Percentiles rank a stretch among this genome's conserved stretches.
Evolutionary conservation across 2,329 filamentous ascomycete genomes (phyloP).

Genomic region (Trichoderma oligosporum): DNA sequence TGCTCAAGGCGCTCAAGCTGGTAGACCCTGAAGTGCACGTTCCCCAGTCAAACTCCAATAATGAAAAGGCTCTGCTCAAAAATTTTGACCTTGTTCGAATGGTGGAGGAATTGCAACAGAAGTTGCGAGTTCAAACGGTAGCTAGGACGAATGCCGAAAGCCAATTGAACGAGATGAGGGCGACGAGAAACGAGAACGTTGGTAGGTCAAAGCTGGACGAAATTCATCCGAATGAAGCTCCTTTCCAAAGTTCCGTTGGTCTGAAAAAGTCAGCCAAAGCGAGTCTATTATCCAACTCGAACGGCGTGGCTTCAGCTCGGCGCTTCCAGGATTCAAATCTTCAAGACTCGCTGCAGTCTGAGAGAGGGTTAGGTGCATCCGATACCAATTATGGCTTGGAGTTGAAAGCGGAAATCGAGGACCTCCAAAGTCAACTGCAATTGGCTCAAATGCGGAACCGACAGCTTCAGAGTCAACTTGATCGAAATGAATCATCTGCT

Average conservation of each 20-base stretch:
- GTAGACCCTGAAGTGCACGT: constrained; percentile 73
- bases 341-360: constrained; percentile 76
- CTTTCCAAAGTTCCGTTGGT: constrained; percentile 67
- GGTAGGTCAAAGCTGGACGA: constrained; percentile 78
- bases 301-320: constrained; percentile 72
- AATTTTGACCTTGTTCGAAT: constrained; percentile 83
- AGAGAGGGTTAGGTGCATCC: constrained; percentile 75
- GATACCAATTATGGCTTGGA: constrained; percentile 88
- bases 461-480: constrained; percentile 83
- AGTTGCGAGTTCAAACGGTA: constrained; percentile 77
- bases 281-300: constrained; percentile 61
- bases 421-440: constrained; percentile 90
- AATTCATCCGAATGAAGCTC: constrained; percentile 77
- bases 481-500: constrained; percentile 58
- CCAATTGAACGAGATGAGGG: constrained; percentile 74
- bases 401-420: constrained; percentile 82
- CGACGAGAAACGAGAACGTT: constrained; percentile 63
- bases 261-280: constrained; percentile 57
- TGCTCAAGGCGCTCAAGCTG: constrained; percentile 78
- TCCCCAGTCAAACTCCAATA: constrained; percentile 53
- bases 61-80: constrained; percentile 66
- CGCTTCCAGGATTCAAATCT: constrained; percentile 60
- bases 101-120: constrained; percentile 83
- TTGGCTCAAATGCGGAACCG: constrained; percentile 93
- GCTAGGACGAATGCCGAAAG: constrained; percentile 77